Base-by-base conservation (phyloP, 805 yeast species). In the Candida gorgasii region DNA sequence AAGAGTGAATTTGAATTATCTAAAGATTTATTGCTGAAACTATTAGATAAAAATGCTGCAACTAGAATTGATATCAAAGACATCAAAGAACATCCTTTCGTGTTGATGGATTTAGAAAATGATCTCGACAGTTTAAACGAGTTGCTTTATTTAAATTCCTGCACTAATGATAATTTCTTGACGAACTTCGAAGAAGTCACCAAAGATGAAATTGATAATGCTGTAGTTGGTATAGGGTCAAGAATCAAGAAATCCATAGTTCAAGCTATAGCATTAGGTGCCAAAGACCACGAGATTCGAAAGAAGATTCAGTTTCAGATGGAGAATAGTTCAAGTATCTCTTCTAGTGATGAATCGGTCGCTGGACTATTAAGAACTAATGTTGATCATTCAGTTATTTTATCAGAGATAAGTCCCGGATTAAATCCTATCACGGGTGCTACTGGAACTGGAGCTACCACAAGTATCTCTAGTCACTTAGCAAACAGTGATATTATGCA, bases 221-320 rank as follows among this genome's bases (percentile, higher is more conserved):
- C 96, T 1, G 89, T 89, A 3, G 75, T 82, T 26, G 96, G 96
- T n/a, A 74, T 89, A 37, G 90, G 89, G 6, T 75, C 79, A 39
- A 72, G 82, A 42, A 71, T 88, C 32, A 78, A 71, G 51, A 74
- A 70, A 44, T 73, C 77, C 18, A 54, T 82, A 4, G 63, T 74
- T 4, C 70, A 69, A 36, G 80, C 78, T 1, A 58, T 65, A 29
- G 55, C 49, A 8, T 56, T 61, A 3, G 62, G 62, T 4, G 58
- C 57, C 33, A 48, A 57, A 34, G 63, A 59, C 36, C 40, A 43
- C 2, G 65, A 60, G 16, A 47, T 57, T 3, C 35, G 55, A 31
- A 50, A 46, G 28, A 55, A 48, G 14, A 49, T 62, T 24, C 46
- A 54, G 5, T 52, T 49, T 15, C 55, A 54, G 28, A 39, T 62